These are phyloP conservation scores for Pistacia vera DNA, from an alignment of 345 rosid species.

Conservation along the genomic window DNA sequence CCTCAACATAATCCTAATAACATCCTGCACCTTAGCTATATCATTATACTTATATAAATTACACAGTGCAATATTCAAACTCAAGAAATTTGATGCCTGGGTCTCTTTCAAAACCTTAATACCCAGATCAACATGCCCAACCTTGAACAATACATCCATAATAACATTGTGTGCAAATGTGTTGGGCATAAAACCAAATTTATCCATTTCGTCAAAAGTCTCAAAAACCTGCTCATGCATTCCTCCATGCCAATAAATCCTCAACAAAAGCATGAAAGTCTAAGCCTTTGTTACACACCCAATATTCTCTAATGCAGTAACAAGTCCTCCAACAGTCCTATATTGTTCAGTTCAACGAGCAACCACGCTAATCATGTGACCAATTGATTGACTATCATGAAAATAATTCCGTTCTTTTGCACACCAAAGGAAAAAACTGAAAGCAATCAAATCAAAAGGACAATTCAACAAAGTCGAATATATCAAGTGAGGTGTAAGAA, in stretches of 20 bases:
- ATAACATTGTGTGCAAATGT: too few relatives aligned
- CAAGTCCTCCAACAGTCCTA: conserved; percentile 36
- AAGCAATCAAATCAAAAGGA: conserved; percentile 59
- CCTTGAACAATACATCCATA: conserved; percentile 63
- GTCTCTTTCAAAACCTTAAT: conserved; percentile 44
- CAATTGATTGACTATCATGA: conserved; percentile 51
- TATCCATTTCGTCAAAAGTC: conserved; percentile 25
- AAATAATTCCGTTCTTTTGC: conserved; percentile 48
- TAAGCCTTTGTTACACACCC: conserved; percentile 53
- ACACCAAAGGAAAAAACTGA: conserved; percentile 65
- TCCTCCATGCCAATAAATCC: conserved; percentile 77
- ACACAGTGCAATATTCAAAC: conserved; percentile 31
- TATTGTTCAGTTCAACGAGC: conserved; percentile 33
- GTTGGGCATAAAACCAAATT: too few relatives aligned
- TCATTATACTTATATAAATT: too few relatives aligned
- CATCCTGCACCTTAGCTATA: neutral
- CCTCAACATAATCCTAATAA: conserved; percentile 49
- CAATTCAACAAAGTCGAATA: conserved; percentile 45
- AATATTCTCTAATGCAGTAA: conserved; percentile 37
- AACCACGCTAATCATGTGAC: conserved; percentile 53
- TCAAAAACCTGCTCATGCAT: conserved; percentile 52
- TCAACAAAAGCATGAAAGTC: conserved; percentile 55
- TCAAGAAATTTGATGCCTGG: conserved; percentile 51
- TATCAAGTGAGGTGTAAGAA: conserved; percentile 50
- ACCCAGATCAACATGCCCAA: conserved; percentile 37